Base-by-base conservation (phyloP, 2,329 filamentous ascomycete genomes). In the Hypoxylon sp. region DNA sequence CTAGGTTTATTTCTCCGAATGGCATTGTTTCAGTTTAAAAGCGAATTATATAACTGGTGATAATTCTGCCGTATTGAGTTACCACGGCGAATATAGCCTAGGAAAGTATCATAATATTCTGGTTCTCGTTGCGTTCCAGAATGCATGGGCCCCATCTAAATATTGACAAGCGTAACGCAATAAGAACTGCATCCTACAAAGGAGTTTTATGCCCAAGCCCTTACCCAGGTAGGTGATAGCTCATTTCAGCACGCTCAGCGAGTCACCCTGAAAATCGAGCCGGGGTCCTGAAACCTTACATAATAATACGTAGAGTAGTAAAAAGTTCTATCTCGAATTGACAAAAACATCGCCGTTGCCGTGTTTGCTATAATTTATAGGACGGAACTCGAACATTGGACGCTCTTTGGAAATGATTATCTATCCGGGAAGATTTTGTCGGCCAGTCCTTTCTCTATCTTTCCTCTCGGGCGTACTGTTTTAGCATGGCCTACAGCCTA, bases 251-350 rank as follows among this genome's bases (percentile, higher is more conserved):
- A 2, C 16, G 37, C 37, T 41, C 16, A 29, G 25, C 27, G 27
- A 25, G 23, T 47, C 25, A 47, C 43, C 43, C 43, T 47, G 43
- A 47, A 47, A 29, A 47, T 47, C 43, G 21, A 47, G 25, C 43
- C 43, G 25, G 43, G 43, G 25, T 47, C 21, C 12, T 16, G 43
- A 47, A 27, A 47, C 43, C 43, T 25, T 47, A 19, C 37, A n/a
- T 29, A 21, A 47, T 47, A 47, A 47, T 29, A n/a, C 25, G 43
- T 47, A 47, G 11, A 47, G 21, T 21, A 47, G 14, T 21, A 27
- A 27, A 27, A 27, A 47, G 8, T 27, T 29, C 43, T 27, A 47
- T 47, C 12, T 47, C 7, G 23, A 47, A 16, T 47, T n/a, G 5
- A 47, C 27, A 16, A 14, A 14, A 47, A 47, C 43, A 47, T 29